Base-by-base conservation (phyloP, 2,329 filamentous ascomycete genomes). In the Epichloe gansuensis region DNA sequence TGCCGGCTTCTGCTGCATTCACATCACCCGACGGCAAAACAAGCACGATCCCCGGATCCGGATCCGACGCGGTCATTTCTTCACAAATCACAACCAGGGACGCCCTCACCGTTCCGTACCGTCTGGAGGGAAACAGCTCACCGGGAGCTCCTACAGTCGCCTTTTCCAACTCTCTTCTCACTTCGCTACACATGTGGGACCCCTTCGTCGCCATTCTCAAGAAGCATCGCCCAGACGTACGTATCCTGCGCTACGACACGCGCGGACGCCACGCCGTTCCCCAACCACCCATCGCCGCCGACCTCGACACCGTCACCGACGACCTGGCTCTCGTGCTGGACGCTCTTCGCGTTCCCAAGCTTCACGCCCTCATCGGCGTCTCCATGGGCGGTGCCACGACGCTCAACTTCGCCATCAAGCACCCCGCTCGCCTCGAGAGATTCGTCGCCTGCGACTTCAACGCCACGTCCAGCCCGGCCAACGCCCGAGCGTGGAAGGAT, bases 381-480 rank as follows among this genome's bases (percentile, higher is more conserved):
- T 87, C 82, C 38, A 81, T 93, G 64, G 89, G 89, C 56, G 89
- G 89, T 50, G 87, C 84, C 2, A 93, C 88, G 1, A 75, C 83
- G 1, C 76, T 93, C 48, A 83, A 85, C 63, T 82, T 85, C 49
- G 84, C 85, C 0, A 76, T 94, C 49, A 74, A 74, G 41, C 76
- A 87, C 59, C 83, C 86, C 0, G 56, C 69, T 1, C 74, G 79
- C 43, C 68, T 89, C 13, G 64, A 60, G 2, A 73, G 73, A 6
- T 86, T 89, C 64, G 72, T 91, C 23, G 76, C 83, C 3, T 90
- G 87, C 66, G 87, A 93, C 66, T 94, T 88, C 62, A 91, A 89
- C 65, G 76, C 79, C 7, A 75, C 80, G 5, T 82, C 84, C 0
- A 87, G 85, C 54, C 71, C 81, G 0, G 81, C 82, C 38, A 95